Evolutionary conservation across 2,329 filamentous ascomycete species (phyloP), one percentile per base, ranked within the genome.

Genomic region (Rhinocladiella similis): DNA sequence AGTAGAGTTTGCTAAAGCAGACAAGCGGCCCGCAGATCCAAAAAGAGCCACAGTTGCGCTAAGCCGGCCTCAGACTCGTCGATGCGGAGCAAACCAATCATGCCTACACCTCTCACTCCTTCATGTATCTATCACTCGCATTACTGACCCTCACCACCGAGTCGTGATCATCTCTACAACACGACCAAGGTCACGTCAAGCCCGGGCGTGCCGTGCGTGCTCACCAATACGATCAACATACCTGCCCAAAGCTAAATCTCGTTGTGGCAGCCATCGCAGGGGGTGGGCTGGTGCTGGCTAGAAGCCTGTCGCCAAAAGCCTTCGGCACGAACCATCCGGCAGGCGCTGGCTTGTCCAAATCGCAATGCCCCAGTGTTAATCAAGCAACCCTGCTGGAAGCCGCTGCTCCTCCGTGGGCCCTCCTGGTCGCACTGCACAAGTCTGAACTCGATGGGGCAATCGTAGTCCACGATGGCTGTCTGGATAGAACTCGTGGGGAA

Each of bases 91-190:
- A 13, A 35, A 45, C 54, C 52, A 51, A 54, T 54, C 54, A 45
- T 20, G 16, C 29, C 19, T 3, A 27, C 12, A 25, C 20, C 35
- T 27, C 33, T 22, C 49, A 29, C 50, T 47, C 48, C 50, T 42
- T 50, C 50, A 54, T 62, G 55, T 57, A 62, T 42, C 39, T 61
- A 59, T 61, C 54, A 53, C 59, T 52, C 36, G 59, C 56, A 61
- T 33, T 61, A 55, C 50, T 42, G 39, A 50, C 47, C 45, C 25
- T 45, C 19, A 47, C 14, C 25, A 7, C 25, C 3, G 25, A 27
- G 25, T 27, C 25, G 25, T 27, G 25, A 33, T 12, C 27, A 12
- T 33, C 5, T 33, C 27, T 33, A 33, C 22, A 25, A 25, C 7
- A 3, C 22, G 18, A 47, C 33, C 45, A 42, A 16, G 51, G 51